phyloP scores from a whole-genome alignment of 176 grass and related monocot species.

The Pharus latifolius region DNA sequence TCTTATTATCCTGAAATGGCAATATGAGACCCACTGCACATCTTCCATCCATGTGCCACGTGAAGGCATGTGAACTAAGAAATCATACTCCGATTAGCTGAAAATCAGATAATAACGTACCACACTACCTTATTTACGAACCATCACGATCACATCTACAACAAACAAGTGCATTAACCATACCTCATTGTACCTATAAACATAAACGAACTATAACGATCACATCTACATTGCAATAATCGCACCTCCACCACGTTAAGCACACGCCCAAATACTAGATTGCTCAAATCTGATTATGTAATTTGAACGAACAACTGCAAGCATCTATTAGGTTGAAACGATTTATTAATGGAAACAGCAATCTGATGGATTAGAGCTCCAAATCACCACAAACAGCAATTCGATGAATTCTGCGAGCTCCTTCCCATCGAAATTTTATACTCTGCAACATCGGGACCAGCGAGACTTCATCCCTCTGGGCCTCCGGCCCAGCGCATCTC shows the following conservation, averaged over 20 bases:
- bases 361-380: not conserved
- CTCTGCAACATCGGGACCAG: not conserved
- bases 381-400: not conserved
- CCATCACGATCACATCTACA: not conserved
- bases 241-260: not conserved
- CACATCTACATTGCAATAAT: not conserved
- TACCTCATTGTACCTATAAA: not conserved
- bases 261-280: not conserved
- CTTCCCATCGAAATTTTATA: not conserved
- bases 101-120: not conserved
- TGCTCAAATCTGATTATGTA: not conserved
- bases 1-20: not conserved
- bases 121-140: not conserved
- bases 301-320: not conserved
- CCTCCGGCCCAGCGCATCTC: conserved; percentile 35
- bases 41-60: not conserved
- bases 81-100: not conserved
- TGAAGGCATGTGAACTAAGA: not conserved
- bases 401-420: not conserved
- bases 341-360: not conserved
- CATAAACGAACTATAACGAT: not conserved
- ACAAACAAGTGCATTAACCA: not conserved
- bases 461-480: conserved; percentile 9
- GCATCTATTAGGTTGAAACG: not conserved
- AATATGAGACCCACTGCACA: not conserved